Percentiles rank a stretch among this genome's conserved stretches.
Evolutionary conservation across 2,329 filamentous ascomycete species (phyloP).

Genomic region (Fusarium hainanense): DNA sequence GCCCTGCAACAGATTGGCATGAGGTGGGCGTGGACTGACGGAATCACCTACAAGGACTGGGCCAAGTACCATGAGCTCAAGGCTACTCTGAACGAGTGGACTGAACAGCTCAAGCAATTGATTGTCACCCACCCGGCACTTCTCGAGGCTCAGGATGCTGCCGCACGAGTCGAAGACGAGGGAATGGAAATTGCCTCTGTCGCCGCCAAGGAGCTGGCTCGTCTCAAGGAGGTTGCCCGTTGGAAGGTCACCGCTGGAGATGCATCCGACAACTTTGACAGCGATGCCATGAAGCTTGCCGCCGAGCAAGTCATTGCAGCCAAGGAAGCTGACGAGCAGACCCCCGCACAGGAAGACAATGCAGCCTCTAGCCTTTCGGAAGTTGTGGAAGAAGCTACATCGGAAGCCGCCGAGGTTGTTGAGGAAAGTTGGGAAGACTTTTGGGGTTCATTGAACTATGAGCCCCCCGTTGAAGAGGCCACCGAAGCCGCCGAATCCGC

Average conservation of each 20-base stretch:
- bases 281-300: slow-evolving; percentile 69
- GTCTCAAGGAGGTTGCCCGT: slow-evolving; percentile 83
- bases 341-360: slow-evolving; percentile 45
- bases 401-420: slow-evolving; percentile 16
- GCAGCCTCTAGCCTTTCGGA: slow-evolving; percentile 27
- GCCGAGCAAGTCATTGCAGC: slow-evolving; percentile 54
- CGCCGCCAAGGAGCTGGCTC: slow-evolving; percentile 81
- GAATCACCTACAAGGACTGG: slow-evolving; percentile 97
- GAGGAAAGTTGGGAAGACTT: slow-evolving; percentile 40
- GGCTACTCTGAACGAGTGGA: slow-evolving; percentile 85
- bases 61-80: slow-evolving; percentile 91
- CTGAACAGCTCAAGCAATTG: slow-evolving; percentile 80
- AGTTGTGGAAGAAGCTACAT: slow-evolving; percentile 23
- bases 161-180: slow-evolving; percentile 76
- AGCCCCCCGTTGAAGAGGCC: slow-evolving; percentile 22
- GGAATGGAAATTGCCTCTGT: slow-evolving; percentile 84
- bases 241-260: slow-evolving; percentile 87
- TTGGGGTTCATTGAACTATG: slow-evolving; percentile 32
- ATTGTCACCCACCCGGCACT: slow-evolving; percentile 80
- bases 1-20: slow-evolving; percentile 92
- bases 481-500: slow-evolving; percentile 12
- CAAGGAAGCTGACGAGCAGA: slow-evolving; percentile 36
- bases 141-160: slow-evolving; percentile 72
- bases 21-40: slow-evolving; percentile 95
- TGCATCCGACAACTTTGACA: slow-evolving; percentile 80